phyloP scores from a whole-genome alignment of 2,329 filamentous ascomycete species.

The Alternaria rosae region DNA sequence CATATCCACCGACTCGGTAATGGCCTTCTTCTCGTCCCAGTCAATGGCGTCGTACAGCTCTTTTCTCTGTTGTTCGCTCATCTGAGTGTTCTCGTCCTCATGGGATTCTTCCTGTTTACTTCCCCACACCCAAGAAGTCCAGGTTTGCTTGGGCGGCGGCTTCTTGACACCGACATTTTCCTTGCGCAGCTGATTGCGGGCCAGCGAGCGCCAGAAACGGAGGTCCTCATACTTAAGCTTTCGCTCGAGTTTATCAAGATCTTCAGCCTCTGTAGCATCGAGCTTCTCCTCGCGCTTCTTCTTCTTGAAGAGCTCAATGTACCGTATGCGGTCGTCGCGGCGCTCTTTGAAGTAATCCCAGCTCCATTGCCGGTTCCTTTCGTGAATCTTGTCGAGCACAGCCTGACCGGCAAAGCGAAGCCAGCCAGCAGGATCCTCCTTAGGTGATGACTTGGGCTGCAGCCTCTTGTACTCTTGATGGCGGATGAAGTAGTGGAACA shows the following conservation, averaged over 20 bases:
- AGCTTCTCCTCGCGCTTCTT: constrained; percentile 75
- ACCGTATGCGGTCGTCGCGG: constrained; percentile 84
- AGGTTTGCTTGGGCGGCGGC: constrained; percentile 77
- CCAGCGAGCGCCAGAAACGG: constrained; percentile 94
- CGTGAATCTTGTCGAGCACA: constrained; percentile 91
- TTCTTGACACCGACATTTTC: constrained; percentile 92
- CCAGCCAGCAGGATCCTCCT: constrained; percentile 93
- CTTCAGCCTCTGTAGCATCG: constrained; percentile 72
- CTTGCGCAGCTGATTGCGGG: constrained; percentile 91
- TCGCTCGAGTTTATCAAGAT: constrained; percentile 78
- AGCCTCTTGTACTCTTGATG: constrained; percentile 97
- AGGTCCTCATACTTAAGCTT: constrained; percentile 95
- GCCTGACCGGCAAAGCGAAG: constrained; percentile 88
- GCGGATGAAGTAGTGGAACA: constrained; percentile 97
- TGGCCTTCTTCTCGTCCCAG: constrained; percentile 93
- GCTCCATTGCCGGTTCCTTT: constrained; percentile 89
- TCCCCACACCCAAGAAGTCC: constrained; percentile 89
- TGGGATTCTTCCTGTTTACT: constrained; percentile 67
- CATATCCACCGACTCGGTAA: constrained; percentile 86
- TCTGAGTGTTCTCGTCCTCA: constrained; percentile 75
- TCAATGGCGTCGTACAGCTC: constrained; percentile 98
- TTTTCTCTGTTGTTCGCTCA: constrained; percentile 94
- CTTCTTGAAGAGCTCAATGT: constrained; percentile 97
- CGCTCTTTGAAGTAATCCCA: constrained; percentile 96
- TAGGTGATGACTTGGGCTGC: constrained; percentile 84